Evolutionary conservation across 495 filamentous ascomycete species (phyloP), one percentile per base, ranked within the genome.

Genomic region (Lophiotrema nucula): DNA sequence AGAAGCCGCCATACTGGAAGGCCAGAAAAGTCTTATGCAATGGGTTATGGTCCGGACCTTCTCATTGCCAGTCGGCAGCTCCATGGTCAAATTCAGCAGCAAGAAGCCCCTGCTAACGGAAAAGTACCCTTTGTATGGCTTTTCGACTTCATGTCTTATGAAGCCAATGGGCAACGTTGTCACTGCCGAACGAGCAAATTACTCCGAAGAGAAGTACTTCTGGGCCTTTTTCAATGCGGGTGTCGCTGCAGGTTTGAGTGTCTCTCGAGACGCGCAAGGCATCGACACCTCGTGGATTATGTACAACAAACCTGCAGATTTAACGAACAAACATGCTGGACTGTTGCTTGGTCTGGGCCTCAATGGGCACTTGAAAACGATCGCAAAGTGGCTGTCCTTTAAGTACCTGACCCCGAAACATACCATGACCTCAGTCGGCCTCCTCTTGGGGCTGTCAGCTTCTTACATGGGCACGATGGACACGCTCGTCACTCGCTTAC

Each of bases 181-280:
- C 15, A 88, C 85, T 23, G 90, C 90, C 8, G 95, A 99, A 65
- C 87, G 89, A 63, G 78, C 73, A 19, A 74, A 83, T 1, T 95
- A 92, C 62, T 89, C 86, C 0, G 93, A 99, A 71, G 93, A 99
- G 69, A 97, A 95, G 73, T 86, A 93, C 16, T 88, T 85, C 69
- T 99, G 93, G 93, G 93, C 92, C 0, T 99, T 96, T 72, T 98
- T 99, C 75, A 92, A 99, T 73, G 88, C 91, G 55, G 93, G 93
- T 27, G 93, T 95, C 19, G 84, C 92, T 4, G 88, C 88, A 12
- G 93, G 92, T 8, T 76, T 99, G 45, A 89, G 88, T 28, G 95
- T 97, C 47, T 95, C 95, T 0, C 87, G 84, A 23, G 80, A 90
- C 27, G 93, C 92, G 0, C 91, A 89, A 69, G 90, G 91, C 4